Percentiles rank a stretch among this genome's conserved stretches.
phyloP scores from a whole-genome alignment of 2,329 filamentous ascomycete genomes.

The Aphanoascus verrucosus region DNA sequence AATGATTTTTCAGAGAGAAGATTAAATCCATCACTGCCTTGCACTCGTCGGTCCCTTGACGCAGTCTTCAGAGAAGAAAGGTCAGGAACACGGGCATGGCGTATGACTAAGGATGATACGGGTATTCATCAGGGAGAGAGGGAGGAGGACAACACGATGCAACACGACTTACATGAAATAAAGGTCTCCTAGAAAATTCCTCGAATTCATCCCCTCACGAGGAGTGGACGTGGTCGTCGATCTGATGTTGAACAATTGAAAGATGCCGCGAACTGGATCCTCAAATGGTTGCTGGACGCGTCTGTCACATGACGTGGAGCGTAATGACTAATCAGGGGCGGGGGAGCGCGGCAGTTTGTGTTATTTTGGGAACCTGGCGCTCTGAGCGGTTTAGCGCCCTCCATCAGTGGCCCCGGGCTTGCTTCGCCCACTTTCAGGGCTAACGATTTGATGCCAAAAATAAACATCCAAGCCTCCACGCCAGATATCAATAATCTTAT shows the following conservation, averaged over 20 bases:
- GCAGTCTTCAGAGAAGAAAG: neutral
- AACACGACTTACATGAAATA: neutral
- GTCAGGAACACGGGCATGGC: neutral
- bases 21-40: slow-evolving; percentile 11
- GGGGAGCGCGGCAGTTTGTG: no score
- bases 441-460: no score
- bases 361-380: no score
- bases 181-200: neutral
- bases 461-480: no score
- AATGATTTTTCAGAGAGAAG: slow-evolving; percentile 8
- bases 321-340: no score
- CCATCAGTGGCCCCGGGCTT: no score
- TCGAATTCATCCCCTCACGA: neutral
- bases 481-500: no score
- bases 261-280: neutral
- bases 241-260: neutral
- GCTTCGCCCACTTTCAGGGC: no score
- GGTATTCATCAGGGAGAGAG: slow-evolving; percentile 2
- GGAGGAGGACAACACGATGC: neutral
- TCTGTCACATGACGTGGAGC: no score
- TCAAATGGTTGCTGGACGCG: no score
- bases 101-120: slow-evolving; percentile 12
- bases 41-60: neutral
- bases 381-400: no score
- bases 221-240: neutral